These are phyloP conservation scores for Aureobasidium namibiae DNA, from an alignment of 2,329 filamentous ascomycete species.

Conservation along the genomic window DNA sequence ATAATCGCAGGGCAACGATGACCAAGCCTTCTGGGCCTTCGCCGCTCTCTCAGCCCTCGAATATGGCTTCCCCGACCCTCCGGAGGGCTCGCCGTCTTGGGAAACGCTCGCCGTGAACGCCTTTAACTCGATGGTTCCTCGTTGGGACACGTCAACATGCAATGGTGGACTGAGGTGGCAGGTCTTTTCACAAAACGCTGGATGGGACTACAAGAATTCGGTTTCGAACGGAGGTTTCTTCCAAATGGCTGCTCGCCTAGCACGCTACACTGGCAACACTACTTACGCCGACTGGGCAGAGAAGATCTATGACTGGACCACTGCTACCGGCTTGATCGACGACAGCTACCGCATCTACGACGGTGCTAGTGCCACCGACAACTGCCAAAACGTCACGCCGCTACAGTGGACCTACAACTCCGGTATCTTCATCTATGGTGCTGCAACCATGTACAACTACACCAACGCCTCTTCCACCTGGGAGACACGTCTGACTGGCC, in stretches of 20 bases:
- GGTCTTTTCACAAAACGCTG: constrained; percentile 68
- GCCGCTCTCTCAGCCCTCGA: constrained; percentile 72
- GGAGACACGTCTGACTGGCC: constrained; percentile 48
- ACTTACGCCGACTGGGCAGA: constrained; percentile 58
- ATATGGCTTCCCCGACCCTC: constrained; percentile 61
- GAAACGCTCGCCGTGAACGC: constrained; percentile 69
- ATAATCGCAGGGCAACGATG: constrained; percentile 37
- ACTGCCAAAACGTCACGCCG: constrained; percentile 37
- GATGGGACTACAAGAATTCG: constrained; percentile 67
- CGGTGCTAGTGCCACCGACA: constrained; percentile 35
- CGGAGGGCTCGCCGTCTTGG: constrained; percentile 58
- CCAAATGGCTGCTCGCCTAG: constrained; percentile 57
- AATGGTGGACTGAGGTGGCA: constrained; percentile 77
- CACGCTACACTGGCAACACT: constrained; percentile 29
- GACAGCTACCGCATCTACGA: constrained; percentile 36
- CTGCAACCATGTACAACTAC: constrained; percentile 49
- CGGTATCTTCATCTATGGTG: constrained; percentile 47
- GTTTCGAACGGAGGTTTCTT: constrained; percentile 79
- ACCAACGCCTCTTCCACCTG: constrained; percentile 33
- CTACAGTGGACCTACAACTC: constrained; percentile 42
- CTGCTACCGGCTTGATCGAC: constrained; percentile 46
- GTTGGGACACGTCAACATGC: constrained; percentile 62
- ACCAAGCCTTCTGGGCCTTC: constrained; percentile 76
- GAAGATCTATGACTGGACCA: constrained; percentile 28
- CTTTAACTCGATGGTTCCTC: constrained; percentile 66